A percentile compares a stretch with the other conserved stretches of the same genome.
phyloP scores from a whole-genome alignment of 257 asterid species.

The Solanum corneliomulleri region DNA sequence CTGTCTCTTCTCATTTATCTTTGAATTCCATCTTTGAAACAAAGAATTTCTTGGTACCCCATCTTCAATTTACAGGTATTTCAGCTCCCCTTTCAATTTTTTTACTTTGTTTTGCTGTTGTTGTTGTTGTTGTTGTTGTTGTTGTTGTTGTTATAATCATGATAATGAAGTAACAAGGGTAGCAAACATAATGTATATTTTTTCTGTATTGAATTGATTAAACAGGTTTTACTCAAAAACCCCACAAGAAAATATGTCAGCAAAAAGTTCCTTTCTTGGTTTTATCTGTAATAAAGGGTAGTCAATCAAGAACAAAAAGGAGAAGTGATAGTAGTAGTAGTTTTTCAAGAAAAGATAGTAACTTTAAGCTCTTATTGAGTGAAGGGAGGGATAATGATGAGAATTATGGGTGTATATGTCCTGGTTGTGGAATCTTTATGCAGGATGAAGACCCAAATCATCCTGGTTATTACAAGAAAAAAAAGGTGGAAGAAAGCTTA shows the following conservation, averaged over 20 bases:
- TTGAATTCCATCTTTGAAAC: conserved; percentile 8
- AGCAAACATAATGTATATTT: background rate
- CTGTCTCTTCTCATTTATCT: conserved; percentile 15
- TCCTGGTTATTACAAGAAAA: conserved; percentile 65
- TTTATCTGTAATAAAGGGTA: conserved; percentile 23
- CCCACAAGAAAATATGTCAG: conserved; percentile 5
- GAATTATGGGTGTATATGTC: conserved; percentile 55
- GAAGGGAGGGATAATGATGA: conserved; percentile 87
- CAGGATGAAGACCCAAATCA: conserved; percentile 74
- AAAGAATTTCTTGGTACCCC: conserved; percentile 19
- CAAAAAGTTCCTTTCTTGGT: conserved; percentile 9
- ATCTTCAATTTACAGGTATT: conserved; percentile 35
- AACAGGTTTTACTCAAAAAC: conserved; percentile 27
- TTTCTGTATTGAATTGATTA: background rate
- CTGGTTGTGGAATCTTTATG: conserved; percentile 95
- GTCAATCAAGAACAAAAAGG: conserved; percentile 31
- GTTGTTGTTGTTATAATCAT: background rate
- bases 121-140: too few relatives aligned
- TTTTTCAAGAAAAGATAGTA: conserved; percentile 25
- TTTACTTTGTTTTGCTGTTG: background rate
- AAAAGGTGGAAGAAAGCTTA: conserved; percentile 15
- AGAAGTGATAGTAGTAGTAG: conserved; percentile 21
- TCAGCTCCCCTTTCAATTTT: background rate
- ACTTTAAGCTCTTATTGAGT: conserved; percentile 46
- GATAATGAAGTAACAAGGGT: background rate